Evolutionary conservation across 2,329 filamentous ascomycete species (phyloP), one percentile per base, ranked within the genome.

Genomic region (Trichophyton verrucosum): DNA sequence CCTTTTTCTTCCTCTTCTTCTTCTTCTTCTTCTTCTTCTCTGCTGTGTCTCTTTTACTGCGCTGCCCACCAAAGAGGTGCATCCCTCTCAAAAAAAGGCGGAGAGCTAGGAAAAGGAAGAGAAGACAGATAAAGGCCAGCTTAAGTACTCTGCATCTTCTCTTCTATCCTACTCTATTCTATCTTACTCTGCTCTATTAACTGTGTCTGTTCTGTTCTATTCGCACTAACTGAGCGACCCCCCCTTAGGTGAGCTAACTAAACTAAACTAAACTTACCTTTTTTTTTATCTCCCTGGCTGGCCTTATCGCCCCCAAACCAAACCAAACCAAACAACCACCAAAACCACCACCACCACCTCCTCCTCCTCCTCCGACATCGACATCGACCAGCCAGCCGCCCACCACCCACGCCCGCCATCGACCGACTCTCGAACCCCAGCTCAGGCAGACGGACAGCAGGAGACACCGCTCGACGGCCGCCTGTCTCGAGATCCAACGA

Each of bases 41-140:
- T 57, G 42, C 15, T 46, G 55, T 61, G 61, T 5, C 46, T 58
- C 60, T 58, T 24, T 46, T 56, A 46, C 60, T 55, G 38, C 57
- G 61, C 60, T 53, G 57, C 57, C 49, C 33, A 9, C 33, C 33
- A 9, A 20, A 20, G 20, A 20, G 20, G 20, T 20, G 20, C 20
- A 20, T 20, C 20, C 30, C 30, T 33, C 11, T 11, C 33, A 36
- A 7, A 36, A 36, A 36, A 11, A 36, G 33, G 33, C 33, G 8
- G 33, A 36, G n/a, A n/a, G n/a, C n/a, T n/a, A n/a, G 9, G 33
- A 36, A 36, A 36, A 36, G 1, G 33, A 3, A 36, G 33, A 36
- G 6, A 8, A 36, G 33, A 11, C 33, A 36, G 33, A 36, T 36
- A 8, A 36, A 36, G 33, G 1, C 33, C 33, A 36, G 33, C 33